Evolutionary conservation across 768 basidiomycete species (phyloP), one percentile per base, ranked within the genome.

Genomic region (Gloeopeniophorella convolvens): DNA sequence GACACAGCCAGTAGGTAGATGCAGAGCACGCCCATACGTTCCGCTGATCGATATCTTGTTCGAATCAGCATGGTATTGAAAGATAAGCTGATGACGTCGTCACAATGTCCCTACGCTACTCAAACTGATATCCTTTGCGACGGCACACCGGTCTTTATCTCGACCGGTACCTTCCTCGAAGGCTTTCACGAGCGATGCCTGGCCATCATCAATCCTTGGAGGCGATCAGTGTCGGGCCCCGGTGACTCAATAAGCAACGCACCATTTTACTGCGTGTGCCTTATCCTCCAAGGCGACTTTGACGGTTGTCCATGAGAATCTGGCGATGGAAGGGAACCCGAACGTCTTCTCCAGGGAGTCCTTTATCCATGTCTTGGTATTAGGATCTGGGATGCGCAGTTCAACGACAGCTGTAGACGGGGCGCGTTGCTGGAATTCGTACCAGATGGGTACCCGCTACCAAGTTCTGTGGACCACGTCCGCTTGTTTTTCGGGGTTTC

Each of bases 301-400:
- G 54, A 94, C 82, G 0, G 96, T 96, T 3, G 89, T 82, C 96
- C 96, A 99, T 1, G 89, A 92, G 68, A 98, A 98, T 15, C 96
- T 80, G 3, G 82, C 94, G 32, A 97, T 67, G 15, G 80, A 85
- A 0, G 95, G 95, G 61, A 81, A 95, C 4, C 96, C 96, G 63
- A 99, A 99, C 2, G 90, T 85, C 2, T 84, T 85, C 48, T 97
- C 84, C 11, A 97, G 61, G 0, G 85, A 75, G 1, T 71, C 64
- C 57, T 77, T 78, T 11, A 99, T 71, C 89, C 91, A 98, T 0
- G 80, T 80, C 60, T 92, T 80, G 0, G 96, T 98, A 59, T 85
- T 90, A 0, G 96, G 95, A 68, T 99, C 95, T 89, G 58, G 11
- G 44, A 16, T 3, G 11, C 5, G 26, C 16, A 8, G 18, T 30